These are phyloP conservation scores for Scytalidium sp. DNA, from an alignment of 2,329 filamentous ascomycete species.

Conservation along the genomic window DNA sequence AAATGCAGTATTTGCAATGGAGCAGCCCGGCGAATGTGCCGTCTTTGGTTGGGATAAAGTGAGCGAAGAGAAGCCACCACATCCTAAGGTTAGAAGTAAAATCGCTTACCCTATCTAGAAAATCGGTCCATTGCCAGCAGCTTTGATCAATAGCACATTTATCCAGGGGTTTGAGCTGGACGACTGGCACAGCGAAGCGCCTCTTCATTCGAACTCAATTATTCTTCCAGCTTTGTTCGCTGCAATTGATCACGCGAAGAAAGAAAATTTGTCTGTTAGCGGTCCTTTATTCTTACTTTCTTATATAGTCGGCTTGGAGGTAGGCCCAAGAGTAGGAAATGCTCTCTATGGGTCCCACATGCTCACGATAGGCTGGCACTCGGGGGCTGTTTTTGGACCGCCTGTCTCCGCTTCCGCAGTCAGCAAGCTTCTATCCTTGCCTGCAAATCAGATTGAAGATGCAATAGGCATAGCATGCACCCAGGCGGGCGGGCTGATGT, in stretches of 20 bases:
- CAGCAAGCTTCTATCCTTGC: slow-evolving; percentile 13
- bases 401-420: slow-evolving; percentile 13
- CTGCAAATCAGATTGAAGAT: slow-evolving; percentile 15
- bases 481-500: slow-evolving; percentile 19
- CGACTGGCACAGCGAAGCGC: slow-evolving; percentile 39
- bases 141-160: slow-evolving; percentile 38
- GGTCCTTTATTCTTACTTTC: slow-evolving; percentile 32
- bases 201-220: slow-evolving; percentile 35
- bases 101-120: slow-evolving; percentile 18
- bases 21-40: slow-evolving; percentile 26
- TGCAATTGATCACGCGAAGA: slow-evolving; percentile 17
- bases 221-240: slow-evolving; percentile 38
- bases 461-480: slow-evolving; percentile 20
- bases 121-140: slow-evolving; percentile 34
- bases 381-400: slow-evolving; percentile 16
- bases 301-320: slow-evolving; percentile 36
- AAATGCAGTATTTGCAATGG: slow-evolving; percentile 27
- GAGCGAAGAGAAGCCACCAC: neutral
- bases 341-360: slow-evolving; percentile 35
- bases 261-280: neutral
- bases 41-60: slow-evolving; percentile 22
- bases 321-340: slow-evolving; percentile 34
- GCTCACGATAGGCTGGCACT: slow-evolving; percentile 30
- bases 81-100: neutral
- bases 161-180: slow-evolving; percentile 43